Conservation (phyloP, 2,329 filamentous ascomycete genomes). For the Phialophora tarda region DNA sequence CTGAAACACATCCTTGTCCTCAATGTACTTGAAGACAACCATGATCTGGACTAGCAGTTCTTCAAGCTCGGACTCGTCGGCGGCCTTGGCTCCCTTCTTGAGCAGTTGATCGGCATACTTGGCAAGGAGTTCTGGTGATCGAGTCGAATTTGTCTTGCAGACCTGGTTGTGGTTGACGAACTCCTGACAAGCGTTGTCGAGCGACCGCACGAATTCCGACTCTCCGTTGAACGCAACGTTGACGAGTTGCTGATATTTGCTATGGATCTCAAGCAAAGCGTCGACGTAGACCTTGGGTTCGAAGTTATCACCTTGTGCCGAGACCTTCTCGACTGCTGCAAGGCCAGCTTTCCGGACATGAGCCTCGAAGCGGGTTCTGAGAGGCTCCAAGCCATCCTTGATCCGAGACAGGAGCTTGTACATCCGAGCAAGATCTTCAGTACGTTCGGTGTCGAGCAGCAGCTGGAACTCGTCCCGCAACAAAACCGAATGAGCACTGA, state of each 20-base stretch:
- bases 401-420: conserved; percentile 90
- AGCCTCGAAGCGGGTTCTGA: conserved; percentile 84
- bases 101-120: conserved; percentile 94
- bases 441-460: conserved; percentile 88
- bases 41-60: conserved; percentile 89
- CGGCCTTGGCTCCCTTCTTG: conserved; percentile 89
- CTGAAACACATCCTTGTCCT: conserved; percentile 99
- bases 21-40: conserved; percentile 99
- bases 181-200: conserved; percentile 96
- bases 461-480: conserved; percentile 95
- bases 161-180: conserved; percentile 98
- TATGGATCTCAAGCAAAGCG: conserved; percentile 90
- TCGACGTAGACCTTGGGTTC: conserved; percentile 98
- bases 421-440: conserved; percentile 96
- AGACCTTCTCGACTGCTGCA: conserved; percentile 87
- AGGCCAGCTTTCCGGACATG: conserved; percentile 91
- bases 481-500: conserved; percentile 83
- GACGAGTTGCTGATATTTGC: conserved; percentile 88
- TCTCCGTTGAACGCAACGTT: conserved; percentile 93
- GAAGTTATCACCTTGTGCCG: conserved; percentile 82
- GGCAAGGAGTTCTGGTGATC: conserved; percentile 90
- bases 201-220: conserved; percentile 91
- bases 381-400: conserved; percentile 85
- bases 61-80: conserved; percentile 93
- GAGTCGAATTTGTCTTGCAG: conserved; percentile 90